Evolutionary conservation across 257 asterid genomes (phyloP).

Genomic region (Lithospermum erythrorhizon): DNA sequence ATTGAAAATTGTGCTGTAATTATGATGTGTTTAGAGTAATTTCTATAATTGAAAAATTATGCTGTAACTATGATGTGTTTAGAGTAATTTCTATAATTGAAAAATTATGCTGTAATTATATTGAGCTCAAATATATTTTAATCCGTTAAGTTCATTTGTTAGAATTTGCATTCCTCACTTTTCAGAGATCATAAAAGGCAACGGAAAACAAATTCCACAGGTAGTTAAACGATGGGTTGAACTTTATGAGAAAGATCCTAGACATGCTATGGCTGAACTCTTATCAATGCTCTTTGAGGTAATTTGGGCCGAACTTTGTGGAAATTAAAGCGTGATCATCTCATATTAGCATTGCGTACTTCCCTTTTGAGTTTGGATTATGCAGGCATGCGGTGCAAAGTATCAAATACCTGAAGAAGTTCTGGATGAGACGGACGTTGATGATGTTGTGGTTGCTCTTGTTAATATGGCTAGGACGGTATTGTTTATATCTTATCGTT

Average conservation of each 20-base stretch:
- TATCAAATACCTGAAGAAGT: constrained; percentile 51
- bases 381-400: constrained; percentile 93
- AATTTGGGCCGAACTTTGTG: constrained; percentile 4
- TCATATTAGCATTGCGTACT: neutral
- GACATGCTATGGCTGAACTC: constrained; percentile 63
- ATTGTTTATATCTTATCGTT: constrained; percentile 27
- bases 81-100: neutral
- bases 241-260: constrained; percentile 60
- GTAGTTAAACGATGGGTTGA: constrained; percentile 85
- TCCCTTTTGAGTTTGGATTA: neutral
- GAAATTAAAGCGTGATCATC: too few species aligned
- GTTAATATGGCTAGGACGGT: constrained; percentile 81
- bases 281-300: constrained; percentile 85
- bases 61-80: constrained; percentile 15
- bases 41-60: neutral
- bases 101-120: neutral
- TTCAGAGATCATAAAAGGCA: constrained; percentile 73
- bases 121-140: neutral
- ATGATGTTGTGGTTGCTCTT: constrained; percentile 82
- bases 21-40: constrained; percentile 16
- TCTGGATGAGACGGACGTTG: constrained; percentile 78
- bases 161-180: constrained; percentile 9
- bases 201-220: constrained; percentile 64
- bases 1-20: too few species aligned
- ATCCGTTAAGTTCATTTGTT: constrained; percentile 5